These are phyloP conservation scores for Ophiocordyceps camponoti-saundersi DNA, from an alignment of 2,329 filamentous ascomycete genomes.

Conservation along the genomic window DNA sequence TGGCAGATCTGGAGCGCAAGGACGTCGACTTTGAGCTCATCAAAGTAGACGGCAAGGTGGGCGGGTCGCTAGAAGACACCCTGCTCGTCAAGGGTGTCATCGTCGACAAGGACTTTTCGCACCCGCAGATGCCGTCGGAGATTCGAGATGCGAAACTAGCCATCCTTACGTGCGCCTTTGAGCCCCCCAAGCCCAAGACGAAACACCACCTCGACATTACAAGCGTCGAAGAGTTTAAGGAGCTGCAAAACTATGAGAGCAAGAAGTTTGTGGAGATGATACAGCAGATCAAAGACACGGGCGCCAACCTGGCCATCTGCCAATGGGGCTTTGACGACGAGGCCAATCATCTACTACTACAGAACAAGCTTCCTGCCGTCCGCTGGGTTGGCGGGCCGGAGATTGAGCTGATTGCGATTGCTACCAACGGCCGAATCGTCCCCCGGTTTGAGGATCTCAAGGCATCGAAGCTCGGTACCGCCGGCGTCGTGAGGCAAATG, in stretches of 20 bases:
- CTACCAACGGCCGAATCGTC: conserved; percentile 94
- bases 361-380: conserved; percentile 90
- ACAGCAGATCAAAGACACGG: conserved; percentile 90
- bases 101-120: conserved; percentile 98
- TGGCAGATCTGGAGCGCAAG: conserved; percentile 87
- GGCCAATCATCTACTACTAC: conserved; percentile 90
- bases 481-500: conserved; percentile 86
- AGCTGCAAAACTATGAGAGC: conserved; percentile 86
- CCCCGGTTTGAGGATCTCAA: conserved; percentile 92
- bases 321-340: conserved; percentile 99
- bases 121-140: conserved; percentile 96
- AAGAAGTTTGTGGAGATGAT: conserved; percentile 99
- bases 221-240: conserved; percentile 94
- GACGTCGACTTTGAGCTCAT: conserved; percentile 98
- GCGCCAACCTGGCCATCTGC: conserved; percentile 93
- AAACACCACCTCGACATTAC: conserved; percentile 99
- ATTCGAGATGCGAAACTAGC: conserved; percentile 92
- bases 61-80: conserved; percentile 82
- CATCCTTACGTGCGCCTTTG: conserved; percentile 93
- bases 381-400: conserved; percentile 97
- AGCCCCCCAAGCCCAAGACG: conserved; percentile 98
- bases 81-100: conserved; percentile 95
- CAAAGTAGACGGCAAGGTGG: conserved; percentile 98
- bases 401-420: conserved; percentile 96
- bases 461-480: conserved; percentile 75